Base-by-base conservation (phyloP, 306 rosid genomes). In the Castanea crenata region DNA sequence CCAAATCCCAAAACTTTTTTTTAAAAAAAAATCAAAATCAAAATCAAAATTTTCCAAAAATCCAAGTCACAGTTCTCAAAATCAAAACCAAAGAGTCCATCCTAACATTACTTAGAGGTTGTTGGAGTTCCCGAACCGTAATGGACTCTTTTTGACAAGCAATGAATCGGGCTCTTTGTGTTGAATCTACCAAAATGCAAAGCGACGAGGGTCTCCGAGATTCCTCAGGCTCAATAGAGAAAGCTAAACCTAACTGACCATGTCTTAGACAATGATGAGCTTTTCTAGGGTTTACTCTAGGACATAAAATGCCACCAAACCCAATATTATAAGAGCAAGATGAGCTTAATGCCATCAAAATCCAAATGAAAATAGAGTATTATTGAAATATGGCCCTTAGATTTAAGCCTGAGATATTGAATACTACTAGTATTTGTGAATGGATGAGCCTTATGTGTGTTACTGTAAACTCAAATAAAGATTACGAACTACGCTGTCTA, bases 51-150 rank as follows among this genome's bases (percentile, higher is more conserved):
- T 15, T 31, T 55, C 6, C 59, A 65, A 71, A 69, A 77, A 41
- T 31, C 69, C 67, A 41, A 58, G 23, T 32, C 51, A 6, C 16
- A 34, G 6, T 34, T 34, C 35, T 25, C 6, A 19, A 71, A 87
- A 16, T 5, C 5, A 18, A 34, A 34, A 72, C 3, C 0, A 15
- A 18, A 14, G 20, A 9, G n/a, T 14, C n/a, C 4, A 72, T 34
- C 71, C 87, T 77, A 79, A 83, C 87, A 90, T 92, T 92, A 92
- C 99, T 77, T 88, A 94, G 85, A 70, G 99, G 95, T 11, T 93
- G 92, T 74, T 81, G 63, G 55, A 92, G 94, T 86, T 89, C 95
- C 23, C 75, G 89, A 80, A 92, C 97, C 1, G 86, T 74, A 59
- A 87, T 46, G 3, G 92, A 87, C 70, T 92, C 97, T 75, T 67